Evolutionary conservation across 345 rosid species (phyloP).

Genomic region (Ceriops decandra): DNA sequence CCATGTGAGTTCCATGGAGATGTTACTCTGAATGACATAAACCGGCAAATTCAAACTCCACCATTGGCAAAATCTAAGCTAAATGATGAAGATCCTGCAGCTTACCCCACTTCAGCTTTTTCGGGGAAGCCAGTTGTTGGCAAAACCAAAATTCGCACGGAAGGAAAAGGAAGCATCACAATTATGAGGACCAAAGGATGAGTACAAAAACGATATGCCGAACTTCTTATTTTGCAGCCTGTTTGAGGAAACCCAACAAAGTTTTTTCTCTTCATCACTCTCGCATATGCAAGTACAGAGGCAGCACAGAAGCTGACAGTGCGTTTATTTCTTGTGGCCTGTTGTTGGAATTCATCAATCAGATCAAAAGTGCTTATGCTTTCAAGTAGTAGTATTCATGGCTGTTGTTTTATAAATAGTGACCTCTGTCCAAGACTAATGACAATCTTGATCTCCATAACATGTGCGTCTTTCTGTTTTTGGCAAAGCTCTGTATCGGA

Average conservation of each 20-base stretch:
- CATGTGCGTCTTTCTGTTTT: not conserved
- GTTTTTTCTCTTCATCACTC: constrained; percentile 21
- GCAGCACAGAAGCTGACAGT: not conserved
- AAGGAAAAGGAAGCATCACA: constrained; percentile 98
- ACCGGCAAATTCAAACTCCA: constrained; percentile 73
- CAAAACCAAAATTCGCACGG: constrained; percentile 90
- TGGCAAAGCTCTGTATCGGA: not conserved
- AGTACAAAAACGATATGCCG: constrained; percentile 16
- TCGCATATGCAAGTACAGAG: constrained; percentile 20
- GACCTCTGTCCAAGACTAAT: constrained; percentile 11
- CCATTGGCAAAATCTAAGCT: constrained; percentile 53
- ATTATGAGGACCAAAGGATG: constrained; percentile 93
- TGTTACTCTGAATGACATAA: constrained; percentile 93
- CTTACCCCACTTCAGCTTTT: constrained; percentile 87
- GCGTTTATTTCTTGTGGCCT: not conserved
- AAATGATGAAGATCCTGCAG: constrained; percentile 45
- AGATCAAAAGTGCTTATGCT: constrained; percentile 26
- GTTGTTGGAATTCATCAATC: constrained; percentile 31
- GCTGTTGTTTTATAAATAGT: constrained; percentile 14
- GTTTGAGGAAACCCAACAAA: constrained; percentile 14
- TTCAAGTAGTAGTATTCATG: constrained; percentile 23
- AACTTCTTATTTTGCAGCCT: constrained; percentile 23
- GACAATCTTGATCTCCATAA: constrained; percentile 2
- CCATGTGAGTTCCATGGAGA: constrained; percentile 88
- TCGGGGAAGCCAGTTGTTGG: constrained; percentile 99